Base-by-base conservation (phyloP, 106 monocot species). In the Iris macrosiphon region DNA sequence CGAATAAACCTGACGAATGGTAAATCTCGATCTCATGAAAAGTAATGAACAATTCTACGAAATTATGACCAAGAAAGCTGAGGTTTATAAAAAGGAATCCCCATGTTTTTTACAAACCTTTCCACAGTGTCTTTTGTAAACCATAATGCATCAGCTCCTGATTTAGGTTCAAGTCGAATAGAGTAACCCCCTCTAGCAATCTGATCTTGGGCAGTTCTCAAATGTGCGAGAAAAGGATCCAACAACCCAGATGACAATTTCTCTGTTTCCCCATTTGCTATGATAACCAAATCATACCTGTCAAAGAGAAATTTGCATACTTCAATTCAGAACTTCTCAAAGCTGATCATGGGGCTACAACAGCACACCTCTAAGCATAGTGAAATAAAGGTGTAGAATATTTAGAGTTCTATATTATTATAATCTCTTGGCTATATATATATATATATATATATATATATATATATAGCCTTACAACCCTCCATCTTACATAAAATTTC, bases 161-260 rank as follows among this genome's bases (percentile, higher is more conserved):
- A 66, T 28, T 70, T 57, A 15, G 92, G 82, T 63, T 92, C 72
- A 30, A 92, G 92, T 22, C 44, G 62, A 42, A 92, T 76, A 8
- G 92, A 92, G 55, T 92, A 92, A 10, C 92, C 92, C 2, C 92
- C 92, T 55, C 79, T 92, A 5, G 63, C 70, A 67, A 76, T 79
- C 63, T 86, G 82, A 69, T 92, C 82, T 48, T 76, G 68, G 26
- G 86, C 92, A 28, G 73, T 62, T 70, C 79, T 92, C 32, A 86
- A 45, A 61, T 92, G 92, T 6, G 75, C 63, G 15, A 92, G 75
- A 42, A 86, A 92, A 17, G 92, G 86, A 20, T 82, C 73, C 55
- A 92, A 55, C 49, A 92, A 71, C 14, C 92, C 92, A n/a, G 92
- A 82, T 33, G 79, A 73, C 30, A 92, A 46, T 60, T 86, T 92